Evolutionary conservation across 371 early-diverging fungal species (phyloP).

Genomic region (Mucor lusitanicus): DNA sequence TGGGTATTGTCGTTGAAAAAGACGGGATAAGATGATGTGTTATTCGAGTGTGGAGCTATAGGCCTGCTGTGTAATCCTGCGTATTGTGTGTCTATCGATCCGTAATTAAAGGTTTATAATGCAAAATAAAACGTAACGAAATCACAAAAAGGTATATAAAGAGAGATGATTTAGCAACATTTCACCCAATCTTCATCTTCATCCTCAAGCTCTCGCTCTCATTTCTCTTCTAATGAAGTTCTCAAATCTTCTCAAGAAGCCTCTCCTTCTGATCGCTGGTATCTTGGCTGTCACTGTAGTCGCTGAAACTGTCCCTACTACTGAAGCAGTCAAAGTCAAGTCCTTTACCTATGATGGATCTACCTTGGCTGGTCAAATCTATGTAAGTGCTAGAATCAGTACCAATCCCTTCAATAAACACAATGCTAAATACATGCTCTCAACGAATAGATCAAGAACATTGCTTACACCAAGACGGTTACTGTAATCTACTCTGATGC

Average conservation of each 20-base stretch:
- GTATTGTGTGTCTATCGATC: too few relatives aligned
- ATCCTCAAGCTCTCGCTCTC: background rate
- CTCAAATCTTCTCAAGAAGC: conserved; percentile 4
- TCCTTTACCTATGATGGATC: conserved; percentile 19
- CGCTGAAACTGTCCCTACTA: conserved; percentile 16
- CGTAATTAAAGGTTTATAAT: background rate
- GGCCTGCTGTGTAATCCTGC: too few relatives aligned
- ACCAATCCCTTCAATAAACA: background rate
- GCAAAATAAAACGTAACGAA: background rate
- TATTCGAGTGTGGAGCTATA: too few relatives aligned
- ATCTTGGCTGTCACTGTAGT: conserved; percentile 6
- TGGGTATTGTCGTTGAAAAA: background rate
- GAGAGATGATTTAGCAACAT: background rate
- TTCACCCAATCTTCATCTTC: background rate
- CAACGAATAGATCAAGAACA: conserved; percentile 31
- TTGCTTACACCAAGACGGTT: conserved; percentile 40
- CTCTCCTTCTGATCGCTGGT: conserved; percentile 2
- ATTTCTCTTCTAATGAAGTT: conserved; percentile 6
- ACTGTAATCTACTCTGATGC: conserved; percentile 33
- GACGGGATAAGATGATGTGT: background rate
- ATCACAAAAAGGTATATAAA: background rate
- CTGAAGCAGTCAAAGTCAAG: conserved; percentile 20
- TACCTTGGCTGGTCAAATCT: conserved; percentile 30
- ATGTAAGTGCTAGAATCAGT: conserved; percentile 19
- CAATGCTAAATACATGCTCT: background rate